Percentiles rank a stretch among this genome's conserved stretches.
phyloP scores from a whole-genome alignment of 2,329 filamentous ascomycete species.

The Escovopsis sp. region DNA sequence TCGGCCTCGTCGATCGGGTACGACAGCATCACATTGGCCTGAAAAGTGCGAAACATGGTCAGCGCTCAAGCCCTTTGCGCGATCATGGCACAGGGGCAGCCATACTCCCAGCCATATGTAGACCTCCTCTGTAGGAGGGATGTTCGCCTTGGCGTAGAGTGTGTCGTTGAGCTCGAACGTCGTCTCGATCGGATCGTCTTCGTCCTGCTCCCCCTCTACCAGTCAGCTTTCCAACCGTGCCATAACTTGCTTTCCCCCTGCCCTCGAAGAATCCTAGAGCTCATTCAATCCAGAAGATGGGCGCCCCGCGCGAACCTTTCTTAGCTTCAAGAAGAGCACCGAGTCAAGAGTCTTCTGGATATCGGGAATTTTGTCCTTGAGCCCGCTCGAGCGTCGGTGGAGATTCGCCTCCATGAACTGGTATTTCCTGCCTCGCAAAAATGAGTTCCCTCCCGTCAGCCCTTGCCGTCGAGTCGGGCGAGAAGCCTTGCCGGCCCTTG shows the following conservation, averaged over 20 bases:
- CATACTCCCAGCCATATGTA: constrained; percentile 87
- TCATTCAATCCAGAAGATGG: not conserved
- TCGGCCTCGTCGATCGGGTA: constrained; percentile 86
- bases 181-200: constrained; percentile 63
- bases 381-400: constrained; percentile 61
- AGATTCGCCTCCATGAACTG: constrained; percentile 98
- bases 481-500: too few species aligned
- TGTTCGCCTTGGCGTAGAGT: constrained; percentile 72
- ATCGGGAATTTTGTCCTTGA: constrained; percentile 92
- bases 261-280: too few species aligned
- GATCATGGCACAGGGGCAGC: not conserved
- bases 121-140: constrained; percentile 76
- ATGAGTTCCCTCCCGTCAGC: constrained; percentile 5
- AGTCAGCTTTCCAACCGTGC: not conserved
- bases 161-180: constrained; percentile 97
- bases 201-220: constrained; percentile 24
- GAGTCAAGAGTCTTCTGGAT: constrained; percentile 93
- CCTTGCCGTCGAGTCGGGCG: too few species aligned
- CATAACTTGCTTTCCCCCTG: too few species aligned
- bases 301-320: constrained; percentile 50
- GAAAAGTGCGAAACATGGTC: constrained; percentile 6
- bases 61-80: not conserved
- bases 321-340: constrained; percentile 66
- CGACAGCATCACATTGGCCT: constrained; percentile 95
- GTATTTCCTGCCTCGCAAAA: constrained; percentile 57